A percentile compares a stretch with the other conserved stretches of the same genome.
phyloP scores from a whole-genome alignment of 1,284 basidiomycete species.

The Rhodotorula sp. region DNA sequence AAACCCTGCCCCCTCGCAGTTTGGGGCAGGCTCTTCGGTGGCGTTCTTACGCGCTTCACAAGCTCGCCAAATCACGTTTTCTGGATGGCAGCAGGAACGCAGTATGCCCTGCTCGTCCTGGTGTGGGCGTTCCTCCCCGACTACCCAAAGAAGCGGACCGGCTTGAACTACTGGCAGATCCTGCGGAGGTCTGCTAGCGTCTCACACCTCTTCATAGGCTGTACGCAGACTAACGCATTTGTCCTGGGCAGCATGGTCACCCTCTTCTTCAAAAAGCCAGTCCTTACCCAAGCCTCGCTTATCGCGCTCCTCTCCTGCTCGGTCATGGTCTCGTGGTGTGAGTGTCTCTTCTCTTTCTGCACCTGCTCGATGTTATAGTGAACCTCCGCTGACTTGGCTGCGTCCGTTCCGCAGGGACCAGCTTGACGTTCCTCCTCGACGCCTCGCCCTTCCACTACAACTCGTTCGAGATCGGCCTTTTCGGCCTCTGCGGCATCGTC shows the following conservation, averaged over 20 bases:
- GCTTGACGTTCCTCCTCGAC: constrained; percentile 67
- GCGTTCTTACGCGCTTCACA: constrained; percentile 65
- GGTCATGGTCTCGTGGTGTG: constrained; percentile 60
- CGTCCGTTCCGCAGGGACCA: constrained; percentile 56
- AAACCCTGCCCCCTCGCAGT: constrained; percentile 45
- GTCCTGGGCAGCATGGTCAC: constrained; percentile 55
- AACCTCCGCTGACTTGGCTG: not conserved
- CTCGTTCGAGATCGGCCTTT: constrained; percentile 66
- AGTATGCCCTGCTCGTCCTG: constrained; percentile 56
- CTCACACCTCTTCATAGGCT: too few species aligned
- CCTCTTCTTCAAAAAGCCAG: constrained; percentile 65
- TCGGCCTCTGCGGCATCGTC: constrained; percentile 67
- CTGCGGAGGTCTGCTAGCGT: constrained; percentile 20
- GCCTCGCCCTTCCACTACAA: constrained; percentile 60
- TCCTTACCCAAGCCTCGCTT: constrained; percentile 63
- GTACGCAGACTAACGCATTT: too few species aligned
- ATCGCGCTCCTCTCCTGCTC: constrained; percentile 56
- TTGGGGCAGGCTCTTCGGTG: constrained; percentile 64
- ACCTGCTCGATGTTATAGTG: too few species aligned
- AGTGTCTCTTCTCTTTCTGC: constrained; percentile 48
- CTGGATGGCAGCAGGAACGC: constrained; percentile 45
- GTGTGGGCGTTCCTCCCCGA: constrained; percentile 65
- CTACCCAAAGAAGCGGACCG: constrained; percentile 61
- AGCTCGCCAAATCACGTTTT: constrained; percentile 54
- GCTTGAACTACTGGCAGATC: constrained; percentile 59